These are phyloP conservation scores for Rhodamnia rubescens DNA, from an alignment of 345 rosid genomes.

Conservation along the genomic window DNA sequence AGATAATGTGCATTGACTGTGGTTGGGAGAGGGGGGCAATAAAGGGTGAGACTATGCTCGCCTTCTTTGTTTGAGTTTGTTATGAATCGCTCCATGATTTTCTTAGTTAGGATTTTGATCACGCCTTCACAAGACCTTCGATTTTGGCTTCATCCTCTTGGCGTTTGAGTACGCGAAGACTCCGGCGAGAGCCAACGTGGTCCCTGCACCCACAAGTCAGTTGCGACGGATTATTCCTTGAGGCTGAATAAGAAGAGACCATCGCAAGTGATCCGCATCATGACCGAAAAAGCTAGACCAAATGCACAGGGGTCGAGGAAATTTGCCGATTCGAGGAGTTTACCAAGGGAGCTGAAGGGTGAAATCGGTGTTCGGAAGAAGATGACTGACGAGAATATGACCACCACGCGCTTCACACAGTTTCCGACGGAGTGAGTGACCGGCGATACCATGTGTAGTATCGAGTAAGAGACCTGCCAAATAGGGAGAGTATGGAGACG, in stretches of 20 bases:
- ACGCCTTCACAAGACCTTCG: slow-evolving; percentile 25
- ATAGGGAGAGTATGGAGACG: neutral
- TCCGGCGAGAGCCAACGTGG: slow-evolving; percentile 65
- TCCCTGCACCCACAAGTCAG: slow-evolving; percentile 31
- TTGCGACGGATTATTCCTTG: neutral
- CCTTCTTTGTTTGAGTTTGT: neutral
- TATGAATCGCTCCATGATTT: neutral
- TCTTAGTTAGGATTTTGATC: neutral
- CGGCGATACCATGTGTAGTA: slow-evolving; percentile 69
- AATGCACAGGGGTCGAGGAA: neutral
- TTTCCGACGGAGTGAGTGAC: slow-evolving; percentile 86
- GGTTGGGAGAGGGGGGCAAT: neutral
- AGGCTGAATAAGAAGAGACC: neutral
- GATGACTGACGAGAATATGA: slow-evolving; percentile 54
- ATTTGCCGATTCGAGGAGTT: neutral
- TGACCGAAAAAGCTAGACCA: neutral
- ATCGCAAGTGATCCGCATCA: neutral
- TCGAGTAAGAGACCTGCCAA: slow-evolving; percentile 66
- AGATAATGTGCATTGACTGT: neutral
- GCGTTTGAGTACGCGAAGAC: slow-evolving; percentile 61
- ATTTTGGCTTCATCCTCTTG: slow-evolving; percentile 29
- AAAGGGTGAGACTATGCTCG: neutral
- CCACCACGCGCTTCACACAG: slow-evolving; percentile 74
- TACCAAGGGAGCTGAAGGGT: slow-evolving; percentile 56
- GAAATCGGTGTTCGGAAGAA: slow-evolving; percentile 65